A percentile compares a stretch with the other conserved stretches of the same genome.
Conservation (phyloP, 176 grass and related monocot species). For the Guadua angustifolia region DNA sequence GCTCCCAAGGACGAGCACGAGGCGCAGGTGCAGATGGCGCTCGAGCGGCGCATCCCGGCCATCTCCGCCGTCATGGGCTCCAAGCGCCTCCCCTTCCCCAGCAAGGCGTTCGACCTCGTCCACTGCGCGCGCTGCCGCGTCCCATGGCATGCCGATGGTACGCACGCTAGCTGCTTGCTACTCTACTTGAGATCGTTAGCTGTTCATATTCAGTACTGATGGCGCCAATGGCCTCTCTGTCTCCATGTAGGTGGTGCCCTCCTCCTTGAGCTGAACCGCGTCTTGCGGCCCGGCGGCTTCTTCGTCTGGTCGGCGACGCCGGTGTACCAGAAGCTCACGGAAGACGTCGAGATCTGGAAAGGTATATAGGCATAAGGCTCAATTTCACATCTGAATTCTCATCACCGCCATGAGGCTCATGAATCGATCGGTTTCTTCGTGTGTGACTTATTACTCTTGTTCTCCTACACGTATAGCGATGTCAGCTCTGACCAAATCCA, state of each 20-base stretch:
- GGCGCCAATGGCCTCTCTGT: background rate
- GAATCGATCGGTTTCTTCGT: background rate
- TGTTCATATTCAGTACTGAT: background rate
- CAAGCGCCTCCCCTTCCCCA: slow-evolving; percentile 80
- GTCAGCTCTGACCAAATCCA: slow-evolving; percentile 74
- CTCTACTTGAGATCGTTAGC: background rate
- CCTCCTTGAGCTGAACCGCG: slow-evolving; percentile 87
- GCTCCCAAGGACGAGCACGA: slow-evolving; percentile 98
- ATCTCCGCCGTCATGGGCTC: slow-evolving; percentile 98
- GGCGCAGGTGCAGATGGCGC: slow-evolving; percentile 91
- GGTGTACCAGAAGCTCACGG: slow-evolving; percentile 91
- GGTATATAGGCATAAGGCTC: slow-evolving; percentile 32
- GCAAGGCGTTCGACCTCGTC: slow-evolving; percentile 36
- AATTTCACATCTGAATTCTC: background rate
- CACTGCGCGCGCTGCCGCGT: slow-evolving; percentile 61
- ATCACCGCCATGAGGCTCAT: background rate
- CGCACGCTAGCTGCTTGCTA: background rate
- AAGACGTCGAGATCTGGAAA: slow-evolving; percentile 90
- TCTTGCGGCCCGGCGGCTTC: slow-evolving; percentile 82
- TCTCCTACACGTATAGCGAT: slow-evolving; percentile 50
- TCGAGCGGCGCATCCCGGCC: slow-evolving; percentile 87
- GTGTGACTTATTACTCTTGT: background rate
- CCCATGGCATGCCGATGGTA: slow-evolving; percentile 78
- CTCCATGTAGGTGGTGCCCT: slow-evolving; percentile 53
- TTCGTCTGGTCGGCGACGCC: slow-evolving; percentile 98